These are phyloP conservation scores for Eimeria falciformis DNA, from an alignment of 169 alveolate species.

Conservation along the genomic window DNA sequence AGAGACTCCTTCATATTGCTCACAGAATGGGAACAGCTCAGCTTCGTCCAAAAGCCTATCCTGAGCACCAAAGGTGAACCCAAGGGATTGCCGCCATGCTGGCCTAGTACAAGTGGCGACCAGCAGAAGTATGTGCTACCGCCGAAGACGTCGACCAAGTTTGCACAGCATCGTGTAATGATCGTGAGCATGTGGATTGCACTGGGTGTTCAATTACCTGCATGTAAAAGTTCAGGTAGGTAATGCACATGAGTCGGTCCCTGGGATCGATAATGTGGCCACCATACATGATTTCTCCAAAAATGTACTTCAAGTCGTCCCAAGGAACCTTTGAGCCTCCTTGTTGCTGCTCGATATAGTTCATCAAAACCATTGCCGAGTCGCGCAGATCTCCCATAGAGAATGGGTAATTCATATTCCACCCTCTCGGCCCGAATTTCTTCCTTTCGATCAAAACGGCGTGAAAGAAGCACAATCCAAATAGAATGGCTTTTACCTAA, in stretches of 20 bases:
- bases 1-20: constrained; percentile 86
- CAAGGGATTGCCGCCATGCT: neutral
- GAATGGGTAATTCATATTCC: constrained; percentile 97
- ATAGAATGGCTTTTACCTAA: constrained; percentile 93
- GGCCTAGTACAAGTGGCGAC: neutral
- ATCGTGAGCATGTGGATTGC: no score
- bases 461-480: constrained; percentile 98
- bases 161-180: no score
- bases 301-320: constrained; percentile 96
- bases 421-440: constrained; percentile 98
- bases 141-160: neutral
- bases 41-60: constrained; percentile 95
- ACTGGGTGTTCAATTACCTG: constrained; percentile 72
- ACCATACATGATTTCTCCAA: constrained; percentile 99
- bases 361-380: constrained; percentile 94
- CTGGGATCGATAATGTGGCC: constrained; percentile 98
- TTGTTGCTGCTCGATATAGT: constrained; percentile 93
- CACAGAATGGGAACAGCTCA: constrained; percentile 92
- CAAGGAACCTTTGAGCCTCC: constrained; percentile 93
- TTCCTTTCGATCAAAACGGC: constrained; percentile 96
- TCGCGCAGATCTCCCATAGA: constrained; percentile 97
- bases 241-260: constrained; percentile 94
- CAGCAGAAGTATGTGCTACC: neutral
- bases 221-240: constrained; percentile 95
- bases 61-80: neutral